Base-by-base conservation (phyloP, 2,329 filamentous ascomycete genomes). In the Exophiala lecanii-corni region DNA sequence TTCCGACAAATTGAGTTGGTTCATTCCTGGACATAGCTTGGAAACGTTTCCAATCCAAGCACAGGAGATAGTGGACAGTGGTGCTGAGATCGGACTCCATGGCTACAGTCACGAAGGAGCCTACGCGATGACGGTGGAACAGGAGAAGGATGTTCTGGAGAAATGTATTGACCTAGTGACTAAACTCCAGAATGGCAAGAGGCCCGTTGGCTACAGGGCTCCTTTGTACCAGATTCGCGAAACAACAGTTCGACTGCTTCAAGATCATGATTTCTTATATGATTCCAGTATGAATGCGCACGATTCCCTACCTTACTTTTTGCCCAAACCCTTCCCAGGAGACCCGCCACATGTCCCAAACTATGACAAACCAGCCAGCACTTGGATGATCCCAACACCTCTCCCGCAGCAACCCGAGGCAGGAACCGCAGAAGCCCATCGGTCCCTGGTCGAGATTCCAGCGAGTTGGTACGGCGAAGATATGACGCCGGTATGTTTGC, bases 11-110 rank as follows among this genome's bases (percentile, higher is more conserved):
- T 66, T 75, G 19, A 79, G 76, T 3, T 80, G 76, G 76, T 79
- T 78, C 54, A 70, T 80, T 9, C 77, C 77, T 0, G 76, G 76
- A 35, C 76, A 81, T 59, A 75, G 70, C 0, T 66, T 76, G 38
- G 76, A 81, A 50, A 76, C 70, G 7, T 80, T 80, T 48, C 75
- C 75, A 0, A 57, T 62, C 2, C 66, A 78, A 42, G 72, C 73
- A 2, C 59, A 63, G 38, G 62, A 65, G 34, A 74, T 81, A 16
- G 59, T 76, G 2, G 65, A 71, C 3, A 72, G 69, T 21, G 75
- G 76, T 5, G 69, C 67, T 4, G 56, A 58, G 32, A 56, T 58
- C 34, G 56, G 55, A 10, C 57, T 73, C 1, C 70, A 74, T 50
- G 70, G 69, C 9, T 74, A 73, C 50, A 56, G 54, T 35, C 56